These are phyloP conservation scores for Solanum chacoense DNA, from an alignment of 305 asterid species.

Conservation along the genomic window DNA sequence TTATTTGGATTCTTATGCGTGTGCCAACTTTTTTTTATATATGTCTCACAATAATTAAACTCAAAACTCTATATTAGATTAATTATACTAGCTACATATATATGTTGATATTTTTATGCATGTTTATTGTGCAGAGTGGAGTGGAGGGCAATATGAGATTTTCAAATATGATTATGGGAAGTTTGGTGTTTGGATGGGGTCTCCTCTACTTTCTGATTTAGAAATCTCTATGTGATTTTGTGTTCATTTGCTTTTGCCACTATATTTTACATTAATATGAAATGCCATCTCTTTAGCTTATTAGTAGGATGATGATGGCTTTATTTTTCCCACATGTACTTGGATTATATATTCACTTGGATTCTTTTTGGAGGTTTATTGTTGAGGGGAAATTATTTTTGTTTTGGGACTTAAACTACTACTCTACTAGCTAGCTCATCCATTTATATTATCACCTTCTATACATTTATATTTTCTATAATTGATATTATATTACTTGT, in stretches of 20 bases:
- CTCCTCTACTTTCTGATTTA: constrained; percentile 23
- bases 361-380: constrained; percentile 33
- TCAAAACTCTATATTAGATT: neutral
- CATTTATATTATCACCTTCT: no score
- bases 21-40: neutral
- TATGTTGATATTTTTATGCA: neutral
- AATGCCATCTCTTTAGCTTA: constrained; percentile 18
- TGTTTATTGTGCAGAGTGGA: constrained; percentile 46
- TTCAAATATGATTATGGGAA: constrained; percentile 19
- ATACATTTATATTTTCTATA: neutral
- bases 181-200: constrained; percentile 34
- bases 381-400: constrained; percentile 11
- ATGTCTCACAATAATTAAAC: neutral
- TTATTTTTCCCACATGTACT: constrained; percentile 8
- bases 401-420: constrained; percentile 5
- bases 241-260: neutral
- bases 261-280: neutral
- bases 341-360: constrained; percentile 35
- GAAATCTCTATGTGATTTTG: constrained; percentile 3
- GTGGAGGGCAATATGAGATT: constrained; percentile 15
- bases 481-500: no score
- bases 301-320: constrained; percentile 2
- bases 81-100: neutral
- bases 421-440: neutral
- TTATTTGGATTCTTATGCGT: neutral